phyloP scores from a whole-genome alignment of 1,284 basidiomycete species.

The Leccinum brunneo-olivaceum region DNA sequence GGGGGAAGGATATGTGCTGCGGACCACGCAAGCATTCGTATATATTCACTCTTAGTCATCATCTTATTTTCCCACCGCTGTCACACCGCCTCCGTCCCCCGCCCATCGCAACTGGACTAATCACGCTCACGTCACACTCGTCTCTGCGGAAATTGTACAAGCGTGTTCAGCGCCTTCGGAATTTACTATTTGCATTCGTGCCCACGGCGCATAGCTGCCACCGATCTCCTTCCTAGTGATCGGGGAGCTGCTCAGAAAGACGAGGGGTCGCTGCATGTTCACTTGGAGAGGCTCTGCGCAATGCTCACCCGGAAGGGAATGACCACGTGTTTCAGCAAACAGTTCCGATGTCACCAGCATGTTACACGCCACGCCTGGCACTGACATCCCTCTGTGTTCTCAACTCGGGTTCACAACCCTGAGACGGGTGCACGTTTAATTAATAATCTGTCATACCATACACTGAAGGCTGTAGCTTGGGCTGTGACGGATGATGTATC shows the following conservation, averaged over 20 bases:
- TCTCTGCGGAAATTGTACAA: constrained; percentile 19
- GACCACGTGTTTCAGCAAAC: neutral
- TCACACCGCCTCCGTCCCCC: constrained; percentile 17
- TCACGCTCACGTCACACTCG: constrained; percentile 21
- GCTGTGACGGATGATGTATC: constrained; percentile 16
- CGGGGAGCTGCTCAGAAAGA: constrained; percentile 14
- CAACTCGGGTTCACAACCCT: constrained; percentile 18
- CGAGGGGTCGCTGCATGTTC: constrained; percentile 4
- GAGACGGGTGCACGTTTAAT: constrained; percentile 16
- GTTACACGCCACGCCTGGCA: constrained; percentile 1
- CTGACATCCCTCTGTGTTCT: neutral
- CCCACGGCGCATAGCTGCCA: constrained; percentile 22
- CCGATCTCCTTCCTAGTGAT: constrained; percentile 25
- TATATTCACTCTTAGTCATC: constrained; percentile 33
- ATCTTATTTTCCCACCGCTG: constrained; percentile 24
- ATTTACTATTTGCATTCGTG: constrained; percentile 5
- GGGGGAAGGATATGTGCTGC: constrained; percentile 24
- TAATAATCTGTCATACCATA: constrained; percentile 19
- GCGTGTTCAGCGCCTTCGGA: constrained; percentile 3
- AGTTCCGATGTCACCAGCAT: constrained; percentile 1
- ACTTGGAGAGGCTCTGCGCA: neutral
- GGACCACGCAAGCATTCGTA: constrained; percentile 30
- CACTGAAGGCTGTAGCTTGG: constrained; percentile 15
- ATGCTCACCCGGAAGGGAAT: neutral
- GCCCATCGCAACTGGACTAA: constrained; percentile 14